Evolutionary conservation across 2,329 filamentous ascomycete genomes (phyloP), one percentile per base, ranked within the genome.

Genomic region (Diaporthe sp.): DNA sequence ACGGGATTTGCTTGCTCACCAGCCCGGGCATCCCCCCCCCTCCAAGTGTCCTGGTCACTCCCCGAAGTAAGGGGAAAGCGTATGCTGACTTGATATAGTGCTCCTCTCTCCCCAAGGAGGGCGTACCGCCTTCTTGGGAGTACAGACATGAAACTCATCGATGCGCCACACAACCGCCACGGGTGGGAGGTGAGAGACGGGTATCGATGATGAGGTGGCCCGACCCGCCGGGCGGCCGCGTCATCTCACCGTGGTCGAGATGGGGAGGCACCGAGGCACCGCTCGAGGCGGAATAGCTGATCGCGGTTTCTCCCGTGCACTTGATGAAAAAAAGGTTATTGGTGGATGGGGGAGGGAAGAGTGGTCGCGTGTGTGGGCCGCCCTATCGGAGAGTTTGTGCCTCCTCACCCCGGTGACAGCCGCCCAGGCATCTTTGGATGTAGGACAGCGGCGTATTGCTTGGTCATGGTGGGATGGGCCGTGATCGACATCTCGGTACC

Each of bases 151-250:
- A 68, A 68, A 68, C 65, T 39, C 65, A 37, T 68, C 65, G 46
- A 51, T 19, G 44, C 65, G 46, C 65, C 65, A 53, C 65, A n/a
- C 31, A 37, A 49, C 31, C 28, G 6, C 44, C 44, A n/a, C 34
- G 44, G 12, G 13, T 51, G 62, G 31, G 31, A 68, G 31, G 46
- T 28, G 44, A 68, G 65, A 39, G 44, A 28, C 65, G 65, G 46
- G 31, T 37, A 68, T 68, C 46, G 46, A 68, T 39, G 31, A 34
- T 39, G 31, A 34, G 22, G 46, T 68, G 65, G 65, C 22, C 65
- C 65, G 65, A 53, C 65, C 65, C 65, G 65, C 65, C 65, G 65
- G 65, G 46, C 65, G 65, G 65, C 65, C 46, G 65, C 65, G 65
- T 68, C n/a, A 68, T 68, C 65, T 53, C 34, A 28, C 46, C n/a